Conservation (phyloP, 2,329 filamentous ascomycete species). For the Podosphaera leucotricha region DNA sequence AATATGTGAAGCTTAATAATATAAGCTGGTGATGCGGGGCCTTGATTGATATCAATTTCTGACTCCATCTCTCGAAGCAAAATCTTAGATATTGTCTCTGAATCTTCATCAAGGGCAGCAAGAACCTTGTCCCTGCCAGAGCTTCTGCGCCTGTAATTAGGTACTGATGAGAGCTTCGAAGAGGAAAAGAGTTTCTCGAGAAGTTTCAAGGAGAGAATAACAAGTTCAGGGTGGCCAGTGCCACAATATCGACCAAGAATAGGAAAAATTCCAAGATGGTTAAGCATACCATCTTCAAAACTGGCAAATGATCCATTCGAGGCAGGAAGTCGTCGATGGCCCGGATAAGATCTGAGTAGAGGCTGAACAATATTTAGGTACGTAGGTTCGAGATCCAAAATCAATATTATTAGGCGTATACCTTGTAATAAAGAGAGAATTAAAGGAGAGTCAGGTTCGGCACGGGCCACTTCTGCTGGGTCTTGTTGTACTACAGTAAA, state of each 20-base stretch:
- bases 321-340: conserved; percentile 34
- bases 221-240: conserved; percentile 58
- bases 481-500: conserved; percentile 64
- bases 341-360: conserved; percentile 42
- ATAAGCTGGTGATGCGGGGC: conserved; percentile 47
- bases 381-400: conserved; percentile 72
- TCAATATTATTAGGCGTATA: conserved; percentile 63
- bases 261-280: conserved; percentile 54
- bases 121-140: conserved; percentile 58
- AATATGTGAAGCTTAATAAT: conserved; percentile 65
- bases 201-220: conserved; percentile 56
- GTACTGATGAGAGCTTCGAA: conserved; percentile 24
- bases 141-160: conserved; percentile 8
- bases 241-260: conserved; percentile 73
- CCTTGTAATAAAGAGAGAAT: conserved; percentile 55
- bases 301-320: conserved; percentile 59
- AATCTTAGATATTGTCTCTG: conserved; percentile 54
- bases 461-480: conserved; percentile 43
- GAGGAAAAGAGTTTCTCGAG: conserved; percentile 74
- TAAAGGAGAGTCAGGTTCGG: conserved; percentile 55
- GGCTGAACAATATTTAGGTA: conserved; percentile 78
- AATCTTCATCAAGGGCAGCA: conserved; percentile 63
- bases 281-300: conserved; percentile 78
- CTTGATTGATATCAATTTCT: conserved; percentile 48
- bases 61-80: conserved; percentile 46